phyloP scores from a whole-genome alignment of 2,329 filamentous ascomycete species.

The Botrytis galanthina region DNA sequence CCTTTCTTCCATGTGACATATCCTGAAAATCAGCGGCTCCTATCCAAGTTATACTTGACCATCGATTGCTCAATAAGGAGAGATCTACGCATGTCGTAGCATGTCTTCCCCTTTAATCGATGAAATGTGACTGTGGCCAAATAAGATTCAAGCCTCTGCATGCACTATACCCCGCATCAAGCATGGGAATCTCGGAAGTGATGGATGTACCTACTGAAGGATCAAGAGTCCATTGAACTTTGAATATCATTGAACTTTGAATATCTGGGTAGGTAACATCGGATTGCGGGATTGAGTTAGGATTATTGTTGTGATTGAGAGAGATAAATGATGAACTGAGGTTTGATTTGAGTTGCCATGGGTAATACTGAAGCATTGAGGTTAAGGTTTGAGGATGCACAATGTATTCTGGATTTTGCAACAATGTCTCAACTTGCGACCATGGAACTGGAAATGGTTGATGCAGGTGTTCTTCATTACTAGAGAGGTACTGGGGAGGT shows the following conservation, averaged over 20 bases:
- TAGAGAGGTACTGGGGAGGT: too few relatives aligned
- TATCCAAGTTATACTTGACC: background rate
- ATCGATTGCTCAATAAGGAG: background rate
- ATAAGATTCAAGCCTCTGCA: background rate
- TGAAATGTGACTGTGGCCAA: background rate
- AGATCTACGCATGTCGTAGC: background rate
- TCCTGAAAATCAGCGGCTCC: background rate
- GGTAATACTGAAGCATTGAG: background rate
- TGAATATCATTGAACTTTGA: too few relatives aligned
- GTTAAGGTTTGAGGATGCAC: background rate
- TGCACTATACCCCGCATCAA: background rate
- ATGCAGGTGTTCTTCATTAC: background rate
- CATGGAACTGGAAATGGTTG: background rate
- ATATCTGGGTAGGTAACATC: background rate
- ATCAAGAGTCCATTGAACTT: background rate
- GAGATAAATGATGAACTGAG: background rate
- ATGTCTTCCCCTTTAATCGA: background rate
- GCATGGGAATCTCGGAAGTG: background rate
- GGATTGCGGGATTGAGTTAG: background rate
- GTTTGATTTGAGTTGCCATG: background rate
- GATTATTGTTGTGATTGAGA: background rate
- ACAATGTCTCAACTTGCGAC: background rate
- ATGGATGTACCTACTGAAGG: background rate
- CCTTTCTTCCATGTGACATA: background rate
- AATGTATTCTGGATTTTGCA: background rate